phyloP scores from a whole-genome alignment of 1,139 yeast genomes.

The Suhomyces terraborum region DNA sequence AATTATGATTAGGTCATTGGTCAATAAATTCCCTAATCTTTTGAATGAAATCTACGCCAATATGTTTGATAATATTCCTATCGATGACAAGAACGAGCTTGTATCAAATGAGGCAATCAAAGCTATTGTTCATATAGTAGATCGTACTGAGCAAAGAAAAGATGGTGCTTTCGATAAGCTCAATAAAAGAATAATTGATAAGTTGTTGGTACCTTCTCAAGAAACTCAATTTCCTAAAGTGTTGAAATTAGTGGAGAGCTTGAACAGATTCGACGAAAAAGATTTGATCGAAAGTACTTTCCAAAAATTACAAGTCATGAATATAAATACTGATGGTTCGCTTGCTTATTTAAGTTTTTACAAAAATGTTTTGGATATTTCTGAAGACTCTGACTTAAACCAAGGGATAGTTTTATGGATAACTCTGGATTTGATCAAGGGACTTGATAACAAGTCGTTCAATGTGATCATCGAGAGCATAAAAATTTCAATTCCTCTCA shows the following conservation, averaged over 20 bases:
- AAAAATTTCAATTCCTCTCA: conserved; percentile 39
- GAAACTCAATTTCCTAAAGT: conserved; percentile 27
- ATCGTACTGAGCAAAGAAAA: conserved; percentile 15
- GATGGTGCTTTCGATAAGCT: conserved; percentile 20
- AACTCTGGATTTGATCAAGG: conserved; percentile 43
- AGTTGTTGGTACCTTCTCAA: conserved; percentile 24
- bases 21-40: conserved; percentile 32
- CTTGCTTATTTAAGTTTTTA: conserved; percentile 33
- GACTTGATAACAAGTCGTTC: conserved; percentile 37
- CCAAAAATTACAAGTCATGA: conserved; percentile 20
- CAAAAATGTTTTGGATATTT: conserved; percentile 24
- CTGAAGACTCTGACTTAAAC: conserved; percentile 14
- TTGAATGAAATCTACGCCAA: conserved; percentile 13
- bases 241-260: conserved; percentile 33
- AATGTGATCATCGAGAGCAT: conserved; percentile 56
- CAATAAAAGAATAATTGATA: conserved; percentile 22
- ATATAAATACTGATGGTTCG: conserved; percentile 25
- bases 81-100: conserved; percentile 42
- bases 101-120: conserved; percentile 44
- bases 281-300: conserved; percentile 15
- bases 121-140: conserved; percentile 34
- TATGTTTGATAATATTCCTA: conserved; percentile 18
- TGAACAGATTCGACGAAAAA: conserved; percentile 20
- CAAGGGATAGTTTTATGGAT: conserved; percentile 31
- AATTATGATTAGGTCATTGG: conserved; percentile 43